These are phyloP conservation scores for Escallonia herrerae DNA, from an alignment of 129 eudicot species.

Conservation along the genomic window DNA sequence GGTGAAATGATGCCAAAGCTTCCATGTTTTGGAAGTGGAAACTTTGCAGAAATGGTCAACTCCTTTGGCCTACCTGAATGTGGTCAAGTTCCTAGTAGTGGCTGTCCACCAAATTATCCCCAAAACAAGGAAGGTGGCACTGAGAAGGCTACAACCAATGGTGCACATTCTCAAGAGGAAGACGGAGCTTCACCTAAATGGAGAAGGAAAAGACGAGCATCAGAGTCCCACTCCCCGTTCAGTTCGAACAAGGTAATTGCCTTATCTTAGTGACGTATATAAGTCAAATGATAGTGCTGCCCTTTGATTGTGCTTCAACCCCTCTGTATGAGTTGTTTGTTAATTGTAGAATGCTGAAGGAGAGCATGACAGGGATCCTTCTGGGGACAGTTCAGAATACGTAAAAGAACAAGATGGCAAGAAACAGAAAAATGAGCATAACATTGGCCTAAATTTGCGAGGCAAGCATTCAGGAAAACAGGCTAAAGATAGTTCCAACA, in stretches of 20 bases:
- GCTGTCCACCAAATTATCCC: constrained; percentile 14
- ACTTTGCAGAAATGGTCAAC: constrained; percentile 53
- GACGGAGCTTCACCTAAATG: constrained; percentile 43
- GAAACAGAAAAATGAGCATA: constrained; percentile 43
- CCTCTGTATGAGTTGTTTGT: constrained; percentile 5
- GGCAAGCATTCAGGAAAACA: constrained; percentile 60
- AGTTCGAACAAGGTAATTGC: constrained; percentile 32
- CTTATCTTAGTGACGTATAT: too few species aligned
- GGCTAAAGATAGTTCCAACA: constrained; percentile 48
- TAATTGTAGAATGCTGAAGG: constrained; percentile 50
- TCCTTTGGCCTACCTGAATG: constrained; percentile 43
- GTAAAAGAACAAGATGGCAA: constrained; percentile 29
- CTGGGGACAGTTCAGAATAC: constrained; percentile 36
- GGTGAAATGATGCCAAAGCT: constrained; percentile 55
- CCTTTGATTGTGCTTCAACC: constrained; percentile 11
- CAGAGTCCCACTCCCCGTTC: constrained; percentile 24
- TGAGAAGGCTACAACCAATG: constrained; percentile 9
- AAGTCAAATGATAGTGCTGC: background rate
- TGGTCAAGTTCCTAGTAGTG: constrained; percentile 17
- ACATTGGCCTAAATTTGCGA: constrained; percentile 19
- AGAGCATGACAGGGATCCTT: constrained; percentile 34
- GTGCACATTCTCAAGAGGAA: constrained; percentile 19
- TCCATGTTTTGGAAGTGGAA: constrained; percentile 64
- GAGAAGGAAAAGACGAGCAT: constrained; percentile 51
- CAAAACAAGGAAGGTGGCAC: background rate